Percentiles rank a stretch among this genome's conserved stretches.
Conservation (phyloP, 306 rosid genomes). For the Ochetophila trinervis region DNA sequence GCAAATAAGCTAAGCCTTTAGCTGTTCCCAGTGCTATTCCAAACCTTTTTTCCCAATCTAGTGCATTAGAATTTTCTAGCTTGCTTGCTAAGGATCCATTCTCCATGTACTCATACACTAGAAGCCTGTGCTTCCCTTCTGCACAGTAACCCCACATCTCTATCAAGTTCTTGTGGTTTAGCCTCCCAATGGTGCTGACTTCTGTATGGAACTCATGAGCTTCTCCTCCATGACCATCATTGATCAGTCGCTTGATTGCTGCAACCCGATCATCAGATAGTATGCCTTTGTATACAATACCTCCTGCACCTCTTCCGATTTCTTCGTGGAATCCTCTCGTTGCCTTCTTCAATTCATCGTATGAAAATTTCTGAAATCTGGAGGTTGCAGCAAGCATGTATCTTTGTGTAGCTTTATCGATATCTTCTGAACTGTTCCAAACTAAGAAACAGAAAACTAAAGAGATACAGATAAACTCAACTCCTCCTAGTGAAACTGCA, state of each 20-base stretch:
- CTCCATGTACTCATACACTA: slow-evolving; percentile 46
- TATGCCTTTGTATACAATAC: slow-evolving; percentile 37
- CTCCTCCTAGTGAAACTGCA: not conserved
- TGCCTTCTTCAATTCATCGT: slow-evolving; percentile 36
- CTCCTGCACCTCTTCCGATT: slow-evolving; percentile 47
- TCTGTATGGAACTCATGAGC: slow-evolving; percentile 38
- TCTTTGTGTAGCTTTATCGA: not conserved
- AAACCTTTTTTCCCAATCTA: slow-evolving; percentile 37
- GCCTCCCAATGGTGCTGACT: slow-evolving; percentile 40
- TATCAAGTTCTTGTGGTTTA: slow-evolving; percentile 56
- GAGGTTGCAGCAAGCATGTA: slow-evolving; percentile 22
- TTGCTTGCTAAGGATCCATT: slow-evolving; percentile 37
- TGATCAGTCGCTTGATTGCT: slow-evolving; percentile 30
- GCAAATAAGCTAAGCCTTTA: too few species aligned
- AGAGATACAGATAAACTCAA: too few species aligned
- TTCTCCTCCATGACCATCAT: slow-evolving; percentile 39
- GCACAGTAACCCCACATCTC: slow-evolving; percentile 49
- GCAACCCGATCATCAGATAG: slow-evolving; percentile 32
- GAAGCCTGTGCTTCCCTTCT: slow-evolving; percentile 40
- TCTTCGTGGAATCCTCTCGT: slow-evolving; percentile 38
- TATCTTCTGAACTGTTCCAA: not conserved
- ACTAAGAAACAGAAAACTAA: too few species aligned
- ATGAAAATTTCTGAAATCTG: slow-evolving; percentile 48
- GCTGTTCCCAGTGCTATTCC: too few species aligned
- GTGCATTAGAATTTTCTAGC: slow-evolving; percentile 12